Percentiles rank a stretch among this genome's conserved stretches.
Evolutionary conservation across 768 basidiomycete genomes (phyloP).

Genomic region (Tricholoma terreum): DNA sequence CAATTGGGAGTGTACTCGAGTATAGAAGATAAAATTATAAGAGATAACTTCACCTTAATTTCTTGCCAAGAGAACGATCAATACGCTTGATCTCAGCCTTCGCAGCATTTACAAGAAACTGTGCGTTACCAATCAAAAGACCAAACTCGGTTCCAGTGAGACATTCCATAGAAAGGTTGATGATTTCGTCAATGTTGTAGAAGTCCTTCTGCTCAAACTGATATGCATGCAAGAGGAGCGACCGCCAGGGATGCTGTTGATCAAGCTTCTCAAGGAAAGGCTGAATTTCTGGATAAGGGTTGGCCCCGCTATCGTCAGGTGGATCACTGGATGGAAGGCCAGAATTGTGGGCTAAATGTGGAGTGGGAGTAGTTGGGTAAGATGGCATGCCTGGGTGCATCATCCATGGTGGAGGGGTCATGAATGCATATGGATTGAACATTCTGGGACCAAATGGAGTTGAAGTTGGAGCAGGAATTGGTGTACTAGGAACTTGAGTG

Average conservation of each 20-base stretch:
- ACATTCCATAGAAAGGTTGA: neutral
- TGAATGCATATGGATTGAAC: neutral
- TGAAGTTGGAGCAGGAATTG: neutral
- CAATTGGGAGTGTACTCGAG: neutral
- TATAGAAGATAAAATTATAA: neutral
- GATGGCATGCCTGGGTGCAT: neutral
- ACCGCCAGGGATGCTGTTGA: neutral
- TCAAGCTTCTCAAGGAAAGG: neutral
- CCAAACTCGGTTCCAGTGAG: neutral
- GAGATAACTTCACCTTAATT: neutral
- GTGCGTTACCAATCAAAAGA: neutral
- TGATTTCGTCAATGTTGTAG: neutral
- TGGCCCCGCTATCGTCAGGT: neutral
- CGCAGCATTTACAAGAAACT: neutral
- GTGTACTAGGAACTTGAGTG: neutral
- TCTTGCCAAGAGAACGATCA: neutral
- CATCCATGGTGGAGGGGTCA: neutral
- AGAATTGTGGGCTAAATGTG: neutral
- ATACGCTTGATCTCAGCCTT: neutral
- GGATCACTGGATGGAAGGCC: neutral
- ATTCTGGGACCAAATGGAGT: neutral
- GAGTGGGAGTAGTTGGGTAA: neutral
- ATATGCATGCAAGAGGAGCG: neutral
- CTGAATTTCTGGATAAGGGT: neutral
- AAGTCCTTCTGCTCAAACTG: neutral